These are phyloP conservation scores for Termitomyces sp. DNA, from an alignment of 768 basidiomycete genomes.

Conservation along the genomic window DNA sequence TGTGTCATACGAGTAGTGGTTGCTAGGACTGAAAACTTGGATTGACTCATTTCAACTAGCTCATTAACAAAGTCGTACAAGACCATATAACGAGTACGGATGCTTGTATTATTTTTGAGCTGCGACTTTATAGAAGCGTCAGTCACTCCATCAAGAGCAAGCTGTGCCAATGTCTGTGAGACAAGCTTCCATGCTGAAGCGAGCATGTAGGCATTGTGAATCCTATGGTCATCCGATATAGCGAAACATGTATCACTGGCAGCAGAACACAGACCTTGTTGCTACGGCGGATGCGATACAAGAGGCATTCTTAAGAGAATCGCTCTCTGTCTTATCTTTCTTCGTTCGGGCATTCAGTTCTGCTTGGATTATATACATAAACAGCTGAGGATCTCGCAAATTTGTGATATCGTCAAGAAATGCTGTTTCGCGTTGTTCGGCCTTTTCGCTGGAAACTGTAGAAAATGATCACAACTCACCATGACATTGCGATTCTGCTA, in stretches of 20 bases:
- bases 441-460: neutral
- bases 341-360: conserved; percentile 52
- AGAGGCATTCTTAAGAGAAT: conserved; percentile 33
- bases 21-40: conserved; percentile 62
- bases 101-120: conserved; percentile 41
- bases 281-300: conserved; percentile 53
- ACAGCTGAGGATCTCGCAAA: conserved; percentile 61
- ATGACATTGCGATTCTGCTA: conserved; percentile 69
- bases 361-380: conserved; percentile 47
- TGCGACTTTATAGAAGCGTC: conserved; percentile 47
- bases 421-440: conserved; percentile 27
- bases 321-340: conserved; percentile 20
- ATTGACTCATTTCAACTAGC: conserved; percentile 57
- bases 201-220: conserved; percentile 79
- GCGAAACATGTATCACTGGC: neutral
- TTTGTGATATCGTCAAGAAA: conserved; percentile 66
- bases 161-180: conserved; percentile 46
- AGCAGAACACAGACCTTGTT: conserved; percentile 38
- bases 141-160: conserved; percentile 48
- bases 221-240: conserved; percentile 32
- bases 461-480: conserved; percentile 32
- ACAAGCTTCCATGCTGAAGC: conserved; percentile 81
- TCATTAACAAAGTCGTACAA: conserved; percentile 58
- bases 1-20: conserved; percentile 57
- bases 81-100: conserved; percentile 57